Conservation (phyloP, 768 basidiomycete genomes). For the Tricholoma flavovirens region DNA sequence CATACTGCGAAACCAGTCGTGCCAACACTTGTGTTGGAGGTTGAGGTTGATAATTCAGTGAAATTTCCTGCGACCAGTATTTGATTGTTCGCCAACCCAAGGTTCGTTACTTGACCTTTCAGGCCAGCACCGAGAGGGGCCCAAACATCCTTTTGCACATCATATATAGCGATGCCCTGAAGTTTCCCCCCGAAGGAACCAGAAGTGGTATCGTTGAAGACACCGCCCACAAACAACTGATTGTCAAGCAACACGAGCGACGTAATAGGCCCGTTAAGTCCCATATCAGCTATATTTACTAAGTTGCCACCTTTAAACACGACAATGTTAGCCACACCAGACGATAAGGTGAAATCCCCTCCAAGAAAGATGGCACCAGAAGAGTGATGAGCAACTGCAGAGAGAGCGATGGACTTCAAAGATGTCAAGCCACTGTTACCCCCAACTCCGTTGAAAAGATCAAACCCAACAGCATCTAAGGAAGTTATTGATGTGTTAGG, state of each 20-base stretch:
- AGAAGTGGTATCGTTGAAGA: conserved; percentile 66
- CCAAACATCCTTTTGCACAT: conserved; percentile 64
- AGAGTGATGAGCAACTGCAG: conserved; percentile 57
- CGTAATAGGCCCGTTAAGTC: conserved; percentile 76
- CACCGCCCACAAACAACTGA: conserved; percentile 79
- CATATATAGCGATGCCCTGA: conserved; percentile 63
- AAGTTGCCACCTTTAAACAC: conserved; percentile 59
- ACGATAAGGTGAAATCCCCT: conserved; percentile 65
- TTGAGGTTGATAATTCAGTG: conserved; percentile 35
- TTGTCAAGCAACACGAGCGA: conserved; percentile 60
- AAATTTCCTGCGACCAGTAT: conserved; percentile 77
- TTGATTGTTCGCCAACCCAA: conserved; percentile 45
- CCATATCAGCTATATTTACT: conserved; percentile 49
- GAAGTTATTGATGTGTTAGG: conserved; percentile 67
- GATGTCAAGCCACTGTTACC: conserved; percentile 32
- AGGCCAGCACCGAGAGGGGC: conserved; percentile 64
- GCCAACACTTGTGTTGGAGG: conserved; percentile 25
- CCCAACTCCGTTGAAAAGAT: conserved; percentile 58
- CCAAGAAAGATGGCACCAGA: conserved; percentile 67
- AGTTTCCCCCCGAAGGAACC: conserved; percentile 49
- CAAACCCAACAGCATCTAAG: conserved; percentile 57
- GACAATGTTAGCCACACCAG: conserved; percentile 66
- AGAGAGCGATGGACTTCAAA: conserved; percentile 34
- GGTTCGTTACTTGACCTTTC: conserved; percentile 63
- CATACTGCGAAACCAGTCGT: conserved; percentile 71